Conservation (phyloP, 2,329 filamentous ascomycete species). For the Aureobasidium lini region DNA sequence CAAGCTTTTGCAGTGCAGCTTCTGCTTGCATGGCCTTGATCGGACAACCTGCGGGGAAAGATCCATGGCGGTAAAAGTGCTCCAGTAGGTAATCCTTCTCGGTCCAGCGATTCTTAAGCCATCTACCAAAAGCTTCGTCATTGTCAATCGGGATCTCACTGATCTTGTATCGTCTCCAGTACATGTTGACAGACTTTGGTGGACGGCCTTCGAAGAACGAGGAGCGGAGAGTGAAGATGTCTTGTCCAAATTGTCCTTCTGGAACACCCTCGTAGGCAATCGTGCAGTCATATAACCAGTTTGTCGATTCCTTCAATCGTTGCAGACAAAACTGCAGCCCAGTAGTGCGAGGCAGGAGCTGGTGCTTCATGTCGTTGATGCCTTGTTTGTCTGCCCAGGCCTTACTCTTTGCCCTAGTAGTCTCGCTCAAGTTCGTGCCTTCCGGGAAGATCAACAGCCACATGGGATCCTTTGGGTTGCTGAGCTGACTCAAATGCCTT, state of each 20-base stretch:
- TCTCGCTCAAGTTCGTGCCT: constrained; percentile 71
- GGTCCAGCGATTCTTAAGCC: constrained; percentile 75
- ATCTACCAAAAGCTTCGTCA: constrained; percentile 62
- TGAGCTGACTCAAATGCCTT: constrained; percentile 62
- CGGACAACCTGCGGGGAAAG: constrained; percentile 64
- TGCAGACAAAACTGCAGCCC: constrained; percentile 70
- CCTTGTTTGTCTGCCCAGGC: constrained; percentile 68
- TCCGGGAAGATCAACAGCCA: constrained; percentile 83
- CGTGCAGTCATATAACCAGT: constrained; percentile 84
- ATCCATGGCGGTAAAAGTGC: constrained; percentile 61
- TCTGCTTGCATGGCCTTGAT: constrained; percentile 30
- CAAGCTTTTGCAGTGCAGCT: constrained; percentile 25
- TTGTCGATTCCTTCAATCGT: constrained; percentile 62
- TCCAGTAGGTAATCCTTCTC: constrained; percentile 84
- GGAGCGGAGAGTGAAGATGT: constrained; percentile 72
- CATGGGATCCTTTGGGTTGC: constrained; percentile 65
- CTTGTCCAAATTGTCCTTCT: constrained; percentile 62
- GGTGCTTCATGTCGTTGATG: constrained; percentile 59
- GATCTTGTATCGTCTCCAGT: constrained; percentile 79
- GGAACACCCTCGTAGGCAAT: constrained; percentile 86
- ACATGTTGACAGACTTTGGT: constrained; percentile 86
- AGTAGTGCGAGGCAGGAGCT: constrained; percentile 68
- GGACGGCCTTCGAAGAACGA: constrained; percentile 79
- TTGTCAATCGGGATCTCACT: constrained; percentile 72
- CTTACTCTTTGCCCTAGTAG: constrained; percentile 60